Evolutionary conservation across 768 basidiomycete species (phyloP), one percentile per base, ranked within the genome.

Genomic region (Pleurotus tuber-regium): DNA sequence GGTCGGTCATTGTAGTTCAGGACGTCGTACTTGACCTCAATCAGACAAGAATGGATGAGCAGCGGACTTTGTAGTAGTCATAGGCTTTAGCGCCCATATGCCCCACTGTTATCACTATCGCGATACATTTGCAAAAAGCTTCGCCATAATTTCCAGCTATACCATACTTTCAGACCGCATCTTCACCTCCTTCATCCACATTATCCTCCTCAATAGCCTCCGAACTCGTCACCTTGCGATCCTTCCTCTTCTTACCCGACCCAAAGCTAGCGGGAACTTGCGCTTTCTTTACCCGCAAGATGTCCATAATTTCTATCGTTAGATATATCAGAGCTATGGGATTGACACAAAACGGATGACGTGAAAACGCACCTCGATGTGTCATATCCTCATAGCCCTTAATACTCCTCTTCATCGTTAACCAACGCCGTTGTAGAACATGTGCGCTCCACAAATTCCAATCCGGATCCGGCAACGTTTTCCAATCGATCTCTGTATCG

Each of bases 381-480:
- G 86, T 77, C 89, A 92, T 91, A 41, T 87, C 79, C 63, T 90
- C 88, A 57, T 80, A 77, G 16, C 86, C 88, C 63, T 86, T 87
- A 53, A 92, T 77, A 48, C 86, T 70, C 51, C 78, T 75, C 61
- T 92, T 92, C 83, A 92, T 81, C 1, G 86, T 86, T 41, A 83
- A 62, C 89, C 89, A 92, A 43, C 88, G 83, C 31, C 88, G 78
- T 57, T 91, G 89, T 29, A 92, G 70, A 11, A 78, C 74, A 60
- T 92, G 90, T 0, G 87, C 81, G 63, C 89, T 92, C 87, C 87
- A 92, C 7, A 89, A 62, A 59, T 92, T 89, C 89, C 89, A 92
- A 52, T 84, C 74, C 12, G 79, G 62, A 63, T 93, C 90, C 1
- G 80, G 70, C 9, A 92, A 71, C 14, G 76, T 75, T 61, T 89